phyloP scores from a whole-genome alignment of 257 asterid genomes.

The Scutellaria galericulata region DNA sequence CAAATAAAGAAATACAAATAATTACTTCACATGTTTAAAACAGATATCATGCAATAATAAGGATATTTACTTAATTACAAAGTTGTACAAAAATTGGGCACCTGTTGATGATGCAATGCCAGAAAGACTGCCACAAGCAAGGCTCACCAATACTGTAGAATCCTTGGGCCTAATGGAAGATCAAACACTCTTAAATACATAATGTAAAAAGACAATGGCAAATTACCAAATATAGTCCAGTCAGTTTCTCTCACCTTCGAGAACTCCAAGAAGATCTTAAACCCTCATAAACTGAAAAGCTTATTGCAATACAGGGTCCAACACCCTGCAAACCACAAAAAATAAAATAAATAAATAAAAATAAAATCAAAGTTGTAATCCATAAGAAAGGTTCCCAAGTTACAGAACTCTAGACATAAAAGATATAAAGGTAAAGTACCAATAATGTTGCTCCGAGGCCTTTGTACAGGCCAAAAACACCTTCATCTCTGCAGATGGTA shows the following conservation, averaged over 20 bases:
- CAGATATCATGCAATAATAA: not conserved
- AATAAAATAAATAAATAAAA: not conserved
- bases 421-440: slow-evolving; percentile 50
- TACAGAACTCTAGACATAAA: slow-evolving; percentile 5
- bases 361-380: not conserved
- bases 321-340: slow-evolving; percentile 69
- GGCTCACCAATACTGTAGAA: slow-evolving; percentile 71
- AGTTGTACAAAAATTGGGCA: slow-evolving; percentile 31
- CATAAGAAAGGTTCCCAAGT: not conserved
- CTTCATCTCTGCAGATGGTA: slow-evolving; percentile 93
- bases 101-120: slow-evolving; percentile 96
- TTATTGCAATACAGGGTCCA: slow-evolving; percentile 95
- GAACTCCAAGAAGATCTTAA: slow-evolving; percentile 67
- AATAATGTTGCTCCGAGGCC: slow-evolving; percentile 92
- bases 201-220: not conserved
- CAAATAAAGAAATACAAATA: not conserved
- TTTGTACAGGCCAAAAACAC: slow-evolving; percentile 83
- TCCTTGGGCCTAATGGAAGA: slow-evolving; percentile 67
- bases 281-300: slow-evolving; percentile 86
- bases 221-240: not conserved
- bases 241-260: slow-evolving; percentile 52
- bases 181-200: slow-evolving; percentile 16
- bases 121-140: slow-evolving; percentile 94
- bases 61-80: not conserved
- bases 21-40: not conserved